Conservation (phyloP, 1,284 basidiomycete genomes). For the Calocybe gambosa region DNA sequence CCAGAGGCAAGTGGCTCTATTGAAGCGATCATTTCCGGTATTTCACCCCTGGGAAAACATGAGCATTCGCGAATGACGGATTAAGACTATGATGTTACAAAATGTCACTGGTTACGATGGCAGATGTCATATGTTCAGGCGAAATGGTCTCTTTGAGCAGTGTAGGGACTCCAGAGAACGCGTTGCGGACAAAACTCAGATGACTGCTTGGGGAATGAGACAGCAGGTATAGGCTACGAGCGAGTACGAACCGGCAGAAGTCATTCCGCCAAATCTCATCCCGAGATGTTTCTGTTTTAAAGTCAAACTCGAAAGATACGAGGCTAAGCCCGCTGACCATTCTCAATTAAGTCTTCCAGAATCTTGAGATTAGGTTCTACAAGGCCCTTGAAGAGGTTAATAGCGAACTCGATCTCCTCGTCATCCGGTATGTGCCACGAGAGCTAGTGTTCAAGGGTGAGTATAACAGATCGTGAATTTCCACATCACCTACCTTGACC, state of each 20-base stretch:
- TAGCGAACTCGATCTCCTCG: constrained; percentile 71
- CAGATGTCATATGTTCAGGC: constrained; percentile 33
- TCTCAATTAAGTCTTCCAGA: constrained; percentile 57
- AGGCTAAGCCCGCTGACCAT: constrained; percentile 32
- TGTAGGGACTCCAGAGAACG: constrained; percentile 64
- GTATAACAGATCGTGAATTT: neutral
- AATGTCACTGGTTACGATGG: constrained; percentile 50
- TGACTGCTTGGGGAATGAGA: constrained; percentile 31
- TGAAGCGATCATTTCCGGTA: constrained; percentile 67
- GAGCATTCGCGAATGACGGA: constrained; percentile 6
- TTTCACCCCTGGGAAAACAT: constrained; percentile 42
- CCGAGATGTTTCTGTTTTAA: constrained; percentile 29
- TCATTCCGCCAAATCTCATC: constrained; percentile 81
- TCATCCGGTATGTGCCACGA: constrained; percentile 72
- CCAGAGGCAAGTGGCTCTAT: constrained; percentile 57
- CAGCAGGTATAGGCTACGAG: neutral
- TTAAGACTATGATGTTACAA: constrained; percentile 35
- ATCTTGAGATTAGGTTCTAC: constrained; percentile 58
- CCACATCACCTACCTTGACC: constrained; percentile 38
- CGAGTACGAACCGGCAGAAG: constrained; percentile 63
- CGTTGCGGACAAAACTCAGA: constrained; percentile 59
- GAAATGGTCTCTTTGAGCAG: constrained; percentile 48
- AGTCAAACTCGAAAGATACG: neutral
- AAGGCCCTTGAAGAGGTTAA: constrained; percentile 70
- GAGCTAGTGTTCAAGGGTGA: constrained; percentile 36